These are phyloP conservation scores for Biscogniauxia sp. DNA, from an alignment of 2,329 filamentous ascomycete species.

Conservation along the genomic window DNA sequence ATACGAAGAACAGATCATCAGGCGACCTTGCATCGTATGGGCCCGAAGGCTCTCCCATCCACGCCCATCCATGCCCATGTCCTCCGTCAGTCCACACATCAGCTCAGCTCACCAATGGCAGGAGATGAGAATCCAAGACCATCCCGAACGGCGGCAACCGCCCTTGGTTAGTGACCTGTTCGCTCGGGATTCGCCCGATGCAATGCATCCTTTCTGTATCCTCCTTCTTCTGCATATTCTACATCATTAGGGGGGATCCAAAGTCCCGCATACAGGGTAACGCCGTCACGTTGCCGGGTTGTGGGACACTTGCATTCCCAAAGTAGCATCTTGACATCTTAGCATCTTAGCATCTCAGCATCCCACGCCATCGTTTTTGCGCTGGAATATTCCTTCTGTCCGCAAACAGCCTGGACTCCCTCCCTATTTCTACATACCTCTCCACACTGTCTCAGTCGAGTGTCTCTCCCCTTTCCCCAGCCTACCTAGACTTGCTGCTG, in stretches of 20 bases:
- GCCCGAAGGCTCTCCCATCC: neutral
- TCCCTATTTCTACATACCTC: neutral
- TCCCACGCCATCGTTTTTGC: neutral
- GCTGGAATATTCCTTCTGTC: neutral
- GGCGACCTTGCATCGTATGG: neutral
- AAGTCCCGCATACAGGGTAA: neutral
- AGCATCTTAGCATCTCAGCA: no score
- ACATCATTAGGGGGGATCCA: neutral
- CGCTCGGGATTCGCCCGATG: neutral
- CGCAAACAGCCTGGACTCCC: neutral
- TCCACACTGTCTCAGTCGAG: neutral
- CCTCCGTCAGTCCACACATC: neutral
- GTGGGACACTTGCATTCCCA: neutral
- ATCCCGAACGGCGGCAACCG: neutral
- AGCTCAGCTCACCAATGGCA: neutral
- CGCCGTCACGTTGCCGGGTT: neutral
- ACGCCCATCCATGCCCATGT: neutral
- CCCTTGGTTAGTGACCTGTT: neutral
- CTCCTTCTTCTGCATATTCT: neutral
- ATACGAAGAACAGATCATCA: neutral
- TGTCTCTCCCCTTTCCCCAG: neutral
- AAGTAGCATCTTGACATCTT: no score
- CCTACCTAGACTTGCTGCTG: neutral
- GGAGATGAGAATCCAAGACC: neutral
- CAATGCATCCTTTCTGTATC: neutral